Base-by-base conservation (phyloP, 441 rosid species). In the Pelargonium australe region DNA sequence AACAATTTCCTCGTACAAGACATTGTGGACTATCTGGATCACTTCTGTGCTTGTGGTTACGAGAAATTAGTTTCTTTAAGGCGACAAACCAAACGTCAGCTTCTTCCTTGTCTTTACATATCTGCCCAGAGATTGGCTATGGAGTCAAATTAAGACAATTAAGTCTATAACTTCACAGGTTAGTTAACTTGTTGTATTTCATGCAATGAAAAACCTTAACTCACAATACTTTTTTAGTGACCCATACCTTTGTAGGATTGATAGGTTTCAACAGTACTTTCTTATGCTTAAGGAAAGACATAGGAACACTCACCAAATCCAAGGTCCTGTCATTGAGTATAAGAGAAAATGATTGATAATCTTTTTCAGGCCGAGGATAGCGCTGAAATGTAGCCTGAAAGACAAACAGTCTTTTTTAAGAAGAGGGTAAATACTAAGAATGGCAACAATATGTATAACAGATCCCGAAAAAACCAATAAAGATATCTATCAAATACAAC, bases 41-140 rank as follows among this genome's bases (percentile, higher is more conserved):
- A 61, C 89, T 83, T 76, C 80, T 94, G 68, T 87, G 79, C 43
- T 85, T 86, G 77, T 86, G 93, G 73, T 85, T 70, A 58, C 92
- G 92, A 14, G 95, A 86, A 78, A 94, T 81, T 70, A 94, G 80
- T 72, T 97, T 86, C 87, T 91, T 94, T 68, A 94, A 86, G 76
- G 96, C 99, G 78, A 89, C 90, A 85, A 94, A 89, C 99, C 97
- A 94, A 72, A 85, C 89, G 85, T 93, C 97, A 63, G 98, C 96
- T 83, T 93, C 98, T 78, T 90, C 96, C 82, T 93, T 93, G 78
- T 93, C 97, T 79, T 93, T 93, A 85, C 98, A 93, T 49, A 87
- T 86, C 96, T 86, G 83, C 73, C 23, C 62, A 57, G 8, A 57
- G 62, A 57, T 57, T 17, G 8, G 25, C 17, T 25, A 17, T 7